Percentiles rank a stretch among this genome's conserved stretches.
Evolutionary conservation across 2,329 filamentous ascomycete genomes (phyloP).

Genomic region (Aspergillus sp.): DNA sequence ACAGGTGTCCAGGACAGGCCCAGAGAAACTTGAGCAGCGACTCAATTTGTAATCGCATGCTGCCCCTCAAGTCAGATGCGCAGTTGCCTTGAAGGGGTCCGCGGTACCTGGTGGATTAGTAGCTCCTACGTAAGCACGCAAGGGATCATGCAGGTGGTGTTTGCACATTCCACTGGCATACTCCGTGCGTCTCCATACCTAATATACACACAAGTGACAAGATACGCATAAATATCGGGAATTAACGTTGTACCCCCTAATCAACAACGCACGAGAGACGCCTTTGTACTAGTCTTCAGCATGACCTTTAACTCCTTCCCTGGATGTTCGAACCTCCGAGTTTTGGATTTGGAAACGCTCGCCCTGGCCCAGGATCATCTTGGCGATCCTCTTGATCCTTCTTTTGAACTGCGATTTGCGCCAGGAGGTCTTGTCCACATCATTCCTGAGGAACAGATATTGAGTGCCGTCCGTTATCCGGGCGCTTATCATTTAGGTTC

Average conservation of each 20-base stretch:
- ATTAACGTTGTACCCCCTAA: neutral
- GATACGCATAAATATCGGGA: neutral
- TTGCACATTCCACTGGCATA: neutral
- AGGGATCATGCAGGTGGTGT: neutral
- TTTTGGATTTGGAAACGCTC: neutral
- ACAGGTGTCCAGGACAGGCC: too few relatives aligned
- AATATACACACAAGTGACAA: neutral
- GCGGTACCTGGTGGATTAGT: neutral
- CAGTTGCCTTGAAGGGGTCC: neutral
- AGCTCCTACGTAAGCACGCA: neutral
- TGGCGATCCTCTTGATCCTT: constrained; percentile 4
- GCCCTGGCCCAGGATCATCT: constrained; percentile 3
- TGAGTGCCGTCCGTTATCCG: neutral
- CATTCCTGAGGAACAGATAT: neutral
- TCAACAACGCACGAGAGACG: neutral
- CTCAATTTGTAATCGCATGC: neutral
- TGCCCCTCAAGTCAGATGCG: neutral
- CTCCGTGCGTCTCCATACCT: neutral
- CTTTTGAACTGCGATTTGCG: neutral
- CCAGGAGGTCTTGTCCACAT: neutral
- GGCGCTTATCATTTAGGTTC: neutral
- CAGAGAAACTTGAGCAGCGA: neutral
- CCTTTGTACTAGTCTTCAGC: neutral
- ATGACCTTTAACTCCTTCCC: neutral
- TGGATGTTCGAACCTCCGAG: neutral